Conservation (phyloP, 1,284 basidiomycete genomes). For the Ganoderma lingzhi region DNA sequence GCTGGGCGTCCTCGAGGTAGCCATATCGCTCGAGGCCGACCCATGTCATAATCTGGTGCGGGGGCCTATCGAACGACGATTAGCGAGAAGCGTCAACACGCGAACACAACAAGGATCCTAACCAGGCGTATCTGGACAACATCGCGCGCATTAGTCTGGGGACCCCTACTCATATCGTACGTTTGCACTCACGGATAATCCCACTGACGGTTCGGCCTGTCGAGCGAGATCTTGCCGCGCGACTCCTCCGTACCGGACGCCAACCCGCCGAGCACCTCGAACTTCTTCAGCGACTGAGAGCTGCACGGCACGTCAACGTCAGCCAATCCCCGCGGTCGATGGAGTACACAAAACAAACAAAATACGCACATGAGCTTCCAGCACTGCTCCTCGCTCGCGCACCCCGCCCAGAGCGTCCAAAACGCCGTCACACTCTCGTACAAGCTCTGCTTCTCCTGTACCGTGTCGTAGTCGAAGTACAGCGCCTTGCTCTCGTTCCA, state of each 20-base stretch:
- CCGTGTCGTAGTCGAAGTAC: conserved; percentile 98
- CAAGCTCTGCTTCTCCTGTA: conserved; percentile 87
- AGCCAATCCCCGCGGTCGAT: conserved; percentile 6
- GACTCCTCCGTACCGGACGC: conserved; percentile 98
- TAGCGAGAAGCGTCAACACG: conserved; percentile 16
- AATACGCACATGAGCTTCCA: conserved; percentile 86
- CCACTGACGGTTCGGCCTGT: conserved; percentile 99
- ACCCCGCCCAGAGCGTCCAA: conserved; percentile 98
- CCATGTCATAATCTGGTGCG: conserved; percentile 98
- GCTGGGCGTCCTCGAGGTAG: conserved; percentile 92
- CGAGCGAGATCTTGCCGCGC: conserved; percentile 92
- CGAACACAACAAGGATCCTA: conserved; percentile 29
- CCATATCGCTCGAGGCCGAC: conserved; percentile 97
- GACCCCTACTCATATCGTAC: conserved; percentile 21
- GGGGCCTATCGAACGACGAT: conserved; percentile 74
- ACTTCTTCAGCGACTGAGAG: conserved; percentile 88
- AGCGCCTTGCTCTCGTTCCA: conserved; percentile 97
- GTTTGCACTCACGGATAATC: conserved; percentile 79
- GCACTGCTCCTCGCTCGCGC: conserved; percentile 94
- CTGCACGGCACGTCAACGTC: conserved; percentile 47
- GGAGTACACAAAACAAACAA: conserved; percentile 7
- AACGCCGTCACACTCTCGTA: conserved; percentile 97
- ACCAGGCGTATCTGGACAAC: conserved; percentile 68
- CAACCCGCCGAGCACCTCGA: conserved; percentile 96
- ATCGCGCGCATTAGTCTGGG: conserved; percentile 29